Evolutionary conservation across 495 filamentous ascomycete species (phyloP).

Genomic region (Hypoxylon perforatum): DNA sequence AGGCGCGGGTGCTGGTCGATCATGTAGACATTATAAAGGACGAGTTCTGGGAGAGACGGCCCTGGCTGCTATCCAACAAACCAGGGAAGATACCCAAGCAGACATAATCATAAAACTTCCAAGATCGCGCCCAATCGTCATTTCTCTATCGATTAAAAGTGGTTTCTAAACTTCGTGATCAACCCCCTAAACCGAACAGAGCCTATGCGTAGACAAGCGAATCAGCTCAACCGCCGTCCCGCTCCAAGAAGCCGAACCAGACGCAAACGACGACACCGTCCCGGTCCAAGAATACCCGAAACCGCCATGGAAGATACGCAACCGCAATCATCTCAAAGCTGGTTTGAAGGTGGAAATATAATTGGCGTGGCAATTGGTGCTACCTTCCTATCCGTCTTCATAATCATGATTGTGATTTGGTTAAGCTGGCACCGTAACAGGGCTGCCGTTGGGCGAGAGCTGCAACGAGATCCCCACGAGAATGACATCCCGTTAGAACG

Average conservation of each 20-base stretch:
- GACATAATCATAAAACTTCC: slow-evolving; percentile 49
- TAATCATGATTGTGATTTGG: no score
- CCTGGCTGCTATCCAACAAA: slow-evolving; percentile 85
- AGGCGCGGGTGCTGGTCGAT: slow-evolving; percentile 80
- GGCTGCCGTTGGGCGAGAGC: no score
- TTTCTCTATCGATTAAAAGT: neutral
- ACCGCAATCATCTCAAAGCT: no score
- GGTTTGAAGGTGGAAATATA: no score
- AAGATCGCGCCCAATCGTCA: slow-evolving; percentile 29
- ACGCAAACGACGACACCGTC: no score
- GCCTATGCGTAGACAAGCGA: neutral
- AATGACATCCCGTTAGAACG: no score
- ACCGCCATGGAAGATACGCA: no score
- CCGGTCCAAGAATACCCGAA: no score
- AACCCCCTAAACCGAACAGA: neutral
- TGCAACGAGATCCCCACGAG: neutral
- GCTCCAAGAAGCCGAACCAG: no score
- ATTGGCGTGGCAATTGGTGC: no score
- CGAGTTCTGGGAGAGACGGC: slow-evolving; percentile 87
- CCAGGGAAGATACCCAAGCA: slow-evolving; percentile 73
- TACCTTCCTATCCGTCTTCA: no score
- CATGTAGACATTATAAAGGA: slow-evolving; percentile 95
- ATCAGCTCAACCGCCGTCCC: neutral
- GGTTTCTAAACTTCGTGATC: neutral
- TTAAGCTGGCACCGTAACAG: no score